A percentile compares a stretch with the other conserved stretches of the same genome.
Evolutionary conservation across 176 grass and related monocot genomes (phyloP).

Genomic region (Juncus inflexus): DNA sequence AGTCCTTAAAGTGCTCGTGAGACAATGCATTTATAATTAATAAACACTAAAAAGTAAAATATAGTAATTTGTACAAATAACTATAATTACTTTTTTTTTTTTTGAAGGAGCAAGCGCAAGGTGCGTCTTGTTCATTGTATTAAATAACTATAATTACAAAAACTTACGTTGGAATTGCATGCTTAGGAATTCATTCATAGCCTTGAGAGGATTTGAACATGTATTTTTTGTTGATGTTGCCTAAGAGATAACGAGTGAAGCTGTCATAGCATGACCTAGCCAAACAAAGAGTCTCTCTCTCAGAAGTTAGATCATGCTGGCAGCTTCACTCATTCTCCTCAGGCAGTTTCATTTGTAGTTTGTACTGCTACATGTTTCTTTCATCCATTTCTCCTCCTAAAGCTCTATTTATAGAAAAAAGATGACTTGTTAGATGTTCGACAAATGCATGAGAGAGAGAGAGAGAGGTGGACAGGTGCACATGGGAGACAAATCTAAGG

Average conservation of each 20-base stretch:
- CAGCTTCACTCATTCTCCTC: conserved; percentile 82
- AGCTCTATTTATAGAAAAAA: conserved; percentile 23
- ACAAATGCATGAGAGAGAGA: conserved; percentile 19
- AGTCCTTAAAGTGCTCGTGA: too few species aligned
- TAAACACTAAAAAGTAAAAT: too few species aligned
- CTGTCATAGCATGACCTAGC: conserved; percentile 96
- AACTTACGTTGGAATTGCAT: too few species aligned
- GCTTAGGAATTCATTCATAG: too few species aligned
- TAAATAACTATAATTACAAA: too few species aligned
- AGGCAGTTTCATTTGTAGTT: conserved; percentile 31
- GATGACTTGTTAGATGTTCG: background rate
- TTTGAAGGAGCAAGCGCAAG: too few species aligned
- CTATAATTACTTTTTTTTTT: too few species aligned
- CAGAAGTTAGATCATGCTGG: conserved; percentile 84
- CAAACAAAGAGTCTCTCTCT: background rate
- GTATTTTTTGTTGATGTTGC: background rate
- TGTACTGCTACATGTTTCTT: background rate
- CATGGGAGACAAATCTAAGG: conserved; percentile 31
- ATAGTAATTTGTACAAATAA: too few species aligned
- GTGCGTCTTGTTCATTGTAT: too few species aligned
- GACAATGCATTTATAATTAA: too few species aligned
- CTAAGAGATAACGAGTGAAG: conserved; percentile 72
- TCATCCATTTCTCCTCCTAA: conserved; percentile 6
- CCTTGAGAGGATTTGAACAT: too few species aligned
- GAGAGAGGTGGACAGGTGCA: conserved; percentile 22